Evolutionary conservation across 805 yeast genomes (phyloP).

Genomic region (Wilhelminamyces savonicus): DNA sequence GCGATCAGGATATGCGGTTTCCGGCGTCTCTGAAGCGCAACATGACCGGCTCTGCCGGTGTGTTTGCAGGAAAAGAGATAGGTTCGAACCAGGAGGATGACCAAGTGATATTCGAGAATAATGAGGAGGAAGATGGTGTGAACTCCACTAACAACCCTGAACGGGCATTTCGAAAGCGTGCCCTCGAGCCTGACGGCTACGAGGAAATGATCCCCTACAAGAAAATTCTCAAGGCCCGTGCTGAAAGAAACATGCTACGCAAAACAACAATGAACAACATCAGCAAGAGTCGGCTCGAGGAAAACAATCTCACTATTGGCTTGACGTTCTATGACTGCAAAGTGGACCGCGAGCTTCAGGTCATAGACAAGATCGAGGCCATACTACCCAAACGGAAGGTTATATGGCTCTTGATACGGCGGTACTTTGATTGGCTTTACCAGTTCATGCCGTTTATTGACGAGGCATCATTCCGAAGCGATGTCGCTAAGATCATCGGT

Average conservation of each 20-base stretch:
- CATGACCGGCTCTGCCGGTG: too few relatives aligned
- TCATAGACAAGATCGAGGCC: conserved; percentile 10
- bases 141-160: conserved; percentile 26
- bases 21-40: too few relatives aligned
- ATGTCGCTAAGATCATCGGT: conserved; percentile 40
- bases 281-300: conserved; percentile 18
- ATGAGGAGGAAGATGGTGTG: conserved; percentile 32
- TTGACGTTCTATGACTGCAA: conserved; percentile 26
- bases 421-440: conserved; percentile 11
- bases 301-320: conserved; percentile 25
- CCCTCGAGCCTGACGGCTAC: conserved; percentile 18
- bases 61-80: too few relatives aligned
- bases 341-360: conserved; percentile 17
- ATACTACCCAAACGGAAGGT: conserved; percentile 11
- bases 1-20: too few relatives aligned
- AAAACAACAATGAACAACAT: conserved; percentile 7
- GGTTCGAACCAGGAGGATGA: too few relatives aligned
- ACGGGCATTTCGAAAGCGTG: conserved; percentile 15
- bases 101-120: too few relatives aligned
- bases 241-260: conserved; percentile 4
- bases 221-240: conserved; percentile 9
- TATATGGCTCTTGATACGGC: conserved; percentile 10
- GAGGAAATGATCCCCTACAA: conserved; percentile 16
- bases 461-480: conserved; percentile 20
- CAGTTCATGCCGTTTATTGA: conserved; percentile 16